Conservation (phyloP, 2,329 filamentous ascomycete genomes). For the Podosphaera aphanis region DNA sequence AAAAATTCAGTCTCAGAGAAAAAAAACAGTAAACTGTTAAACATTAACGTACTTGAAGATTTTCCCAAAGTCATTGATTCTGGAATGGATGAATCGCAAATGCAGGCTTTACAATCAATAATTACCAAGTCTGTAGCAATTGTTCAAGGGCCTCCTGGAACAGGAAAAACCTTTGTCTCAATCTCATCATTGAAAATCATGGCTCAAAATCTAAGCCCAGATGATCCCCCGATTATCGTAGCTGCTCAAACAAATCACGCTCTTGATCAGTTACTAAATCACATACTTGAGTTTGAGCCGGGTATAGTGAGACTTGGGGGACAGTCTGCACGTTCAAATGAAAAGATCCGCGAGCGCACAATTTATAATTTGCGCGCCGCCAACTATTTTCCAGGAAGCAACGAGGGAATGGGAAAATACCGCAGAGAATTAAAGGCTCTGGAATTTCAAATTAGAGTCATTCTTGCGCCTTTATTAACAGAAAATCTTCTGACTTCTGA, state of each 20-base stretch:
- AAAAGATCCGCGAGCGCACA: slow-evolving; percentile 39
- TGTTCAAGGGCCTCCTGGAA: slow-evolving; percentile 58
- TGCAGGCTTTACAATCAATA: slow-evolving; percentile 42
- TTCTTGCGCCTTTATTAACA: slow-evolving; percentile 17
- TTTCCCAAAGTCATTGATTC: slow-evolving; percentile 26
- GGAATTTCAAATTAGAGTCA: slow-evolving; percentile 2
- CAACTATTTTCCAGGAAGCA: slow-evolving; percentile 12
- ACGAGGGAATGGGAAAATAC: slow-evolving; percentile 2
- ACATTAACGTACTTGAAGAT: slow-evolving; percentile 27
- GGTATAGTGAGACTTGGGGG: slow-evolving; percentile 35
- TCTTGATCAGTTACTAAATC: slow-evolving; percentile 50
- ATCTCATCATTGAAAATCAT: slow-evolving; percentile 45
- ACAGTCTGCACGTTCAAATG: slow-evolving; percentile 20
- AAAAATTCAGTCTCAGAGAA: not conserved
- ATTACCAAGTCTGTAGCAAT: slow-evolving; percentile 50
- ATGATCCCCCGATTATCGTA: slow-evolving; percentile 48
- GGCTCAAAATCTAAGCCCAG: slow-evolving; percentile 29
- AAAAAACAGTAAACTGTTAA: slow-evolving; percentile 17
- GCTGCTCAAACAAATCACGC: slow-evolving; percentile 82
- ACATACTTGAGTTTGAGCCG: slow-evolving; percentile 25
- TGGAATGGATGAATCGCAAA: slow-evolving; percentile 47
- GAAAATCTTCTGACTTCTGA: slow-evolving; percentile 27
- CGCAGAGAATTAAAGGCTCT: not conserved
- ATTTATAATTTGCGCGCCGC: slow-evolving; percentile 34
- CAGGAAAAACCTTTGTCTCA: slow-evolving; percentile 64